Evolutionary conservation across 2,329 filamentous ascomycete genomes (phyloP), one percentile per base, ranked within the genome.

Genomic region (Stenocarpella maydis): DNA sequence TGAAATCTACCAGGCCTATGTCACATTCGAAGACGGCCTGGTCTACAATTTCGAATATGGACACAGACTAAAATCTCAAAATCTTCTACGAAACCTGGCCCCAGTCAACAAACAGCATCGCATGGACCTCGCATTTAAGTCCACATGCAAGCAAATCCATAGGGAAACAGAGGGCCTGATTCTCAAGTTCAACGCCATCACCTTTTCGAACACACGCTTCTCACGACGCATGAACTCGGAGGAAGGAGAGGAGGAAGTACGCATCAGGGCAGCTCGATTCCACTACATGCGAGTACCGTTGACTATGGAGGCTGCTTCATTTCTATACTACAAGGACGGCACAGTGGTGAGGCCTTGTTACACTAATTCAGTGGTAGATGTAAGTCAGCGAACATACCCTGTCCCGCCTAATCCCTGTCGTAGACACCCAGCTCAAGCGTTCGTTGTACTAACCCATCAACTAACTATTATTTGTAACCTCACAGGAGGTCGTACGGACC

Each of bases 221-320:
- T 54, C 50, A 19, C 21, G 28, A 54, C 12, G 4, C 8, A 37
- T 34, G 31, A 54, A 31, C 37, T 31, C 10, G 31, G n/a, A n/a
- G n/a, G n/a, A n/a, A n/a, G n/a, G n/a, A n/a, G n/a, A n/a, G n/a
- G n/a, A 54, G 2, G 31, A 54, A 31, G 31, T 54, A 19, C 52
- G 52, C 31, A 31, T 54, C n/a, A 54, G 52, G 21, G 52, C 52
- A 54, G 52, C 52, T 54, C 52, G n/a, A 17, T 54, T 54, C 15
- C 52, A 54, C 52, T 37, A 24, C n/a, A 31, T 54, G 12, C 52
- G 52, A 15, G 52, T 37, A 10, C 52, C 52, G 1, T 54, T 54
- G 4, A 54, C 52, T 12, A 54, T 54, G 52, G 52, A 54, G n/a
- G n/a, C 52, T 39, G 52, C 52, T 19, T 14, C 52, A 21, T 54